Evolutionary conservation across 768 basidiomycete species (phyloP).

Genomic region (Suillus hirtellus): DNA sequence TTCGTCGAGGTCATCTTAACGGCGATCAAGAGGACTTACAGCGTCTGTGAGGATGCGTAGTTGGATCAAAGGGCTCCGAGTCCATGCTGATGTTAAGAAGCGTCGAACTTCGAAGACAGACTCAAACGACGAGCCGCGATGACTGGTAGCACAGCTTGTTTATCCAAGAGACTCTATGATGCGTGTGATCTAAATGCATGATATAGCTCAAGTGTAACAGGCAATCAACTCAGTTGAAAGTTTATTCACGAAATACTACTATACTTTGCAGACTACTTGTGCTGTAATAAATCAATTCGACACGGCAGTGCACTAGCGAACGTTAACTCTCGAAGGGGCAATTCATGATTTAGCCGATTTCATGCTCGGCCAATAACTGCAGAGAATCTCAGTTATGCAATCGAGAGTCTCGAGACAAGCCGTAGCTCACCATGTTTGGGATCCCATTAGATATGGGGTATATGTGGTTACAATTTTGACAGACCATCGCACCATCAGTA

Average conservation of each 20-base stretch:
- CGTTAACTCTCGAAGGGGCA: not conserved
- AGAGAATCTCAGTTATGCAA: constrained; percentile 7
- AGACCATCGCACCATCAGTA: constrained; percentile 90
- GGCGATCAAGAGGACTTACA: constrained; percentile 41
- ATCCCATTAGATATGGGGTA: constrained; percentile 94
- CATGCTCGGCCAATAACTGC: constrained; percentile 90
- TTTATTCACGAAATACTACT: not conserved
- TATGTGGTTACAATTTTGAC: constrained; percentile 86
- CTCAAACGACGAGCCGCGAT: not conserved
- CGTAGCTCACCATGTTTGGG: constrained; percentile 85
- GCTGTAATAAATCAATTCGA: no score
- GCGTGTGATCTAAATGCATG: not conserved
- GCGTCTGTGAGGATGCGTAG: constrained; percentile 68
- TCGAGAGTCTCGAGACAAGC: constrained; percentile 7
- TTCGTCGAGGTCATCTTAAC: constrained; percentile 6
- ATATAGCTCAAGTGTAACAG: not conserved
- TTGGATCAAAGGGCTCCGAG: constrained; percentile 56
- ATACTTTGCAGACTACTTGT: no score
- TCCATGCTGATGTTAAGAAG: constrained; percentile 24
- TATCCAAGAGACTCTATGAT: not conserved
- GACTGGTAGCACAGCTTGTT: not conserved
- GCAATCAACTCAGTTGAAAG: not conserved
- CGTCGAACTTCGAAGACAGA: not conserved
- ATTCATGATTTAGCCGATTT: constrained; percentile 54
- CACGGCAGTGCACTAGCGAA: not conserved